Conservation (phyloP, 1,284 basidiomycete genomes). For the Malassezia caprae region DNA sequence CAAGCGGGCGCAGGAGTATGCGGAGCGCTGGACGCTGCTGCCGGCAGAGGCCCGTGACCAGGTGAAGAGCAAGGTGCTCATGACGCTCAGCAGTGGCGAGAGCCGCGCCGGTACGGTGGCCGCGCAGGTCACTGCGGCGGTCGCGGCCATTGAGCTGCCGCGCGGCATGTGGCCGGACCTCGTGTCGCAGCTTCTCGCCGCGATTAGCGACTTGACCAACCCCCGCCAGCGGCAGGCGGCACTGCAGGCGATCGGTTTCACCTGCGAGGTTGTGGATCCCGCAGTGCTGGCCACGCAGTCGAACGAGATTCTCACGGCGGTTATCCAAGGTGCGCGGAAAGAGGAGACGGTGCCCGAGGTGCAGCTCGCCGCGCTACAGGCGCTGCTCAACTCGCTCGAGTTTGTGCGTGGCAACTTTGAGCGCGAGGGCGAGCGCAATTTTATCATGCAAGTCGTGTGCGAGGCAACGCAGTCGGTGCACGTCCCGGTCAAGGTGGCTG, state of each 20-base stretch:
- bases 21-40: constrained; percentile 62
- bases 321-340: constrained; percentile 93
- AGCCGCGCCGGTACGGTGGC: constrained; percentile 72
- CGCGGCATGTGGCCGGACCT: constrained; percentile 78
- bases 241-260: constrained; percentile 87
- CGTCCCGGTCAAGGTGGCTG: constrained; percentile 53
- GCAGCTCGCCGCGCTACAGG: constrained; percentile 86
- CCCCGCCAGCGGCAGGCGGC: constrained; percentile 74
- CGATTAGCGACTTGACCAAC: constrained; percentile 70
- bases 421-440: constrained; percentile 76
- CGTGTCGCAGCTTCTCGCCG: constrained; percentile 74
- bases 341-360: constrained; percentile 81
- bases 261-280: constrained; percentile 72
- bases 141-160: constrained; percentile 85
- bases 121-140: constrained; percentile 84
- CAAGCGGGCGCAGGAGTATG: constrained; percentile 52
- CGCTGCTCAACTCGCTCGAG: constrained; percentile 88
- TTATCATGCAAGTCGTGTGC: constrained; percentile 99
- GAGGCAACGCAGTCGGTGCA: constrained; percentile 89
- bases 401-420: constrained; percentile 98
- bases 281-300: constrained; percentile 78
- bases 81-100: constrained; percentile 66
- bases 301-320: constrained; percentile 95
- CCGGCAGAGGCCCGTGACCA: constrained; percentile 61
- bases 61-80: constrained; percentile 78